A percentile compares a stretch with the other conserved stretches of the same genome.
Conservation (phyloP, 2,329 filamentous ascomycete species). For the Rhinocladiella mackenziei region DNA sequence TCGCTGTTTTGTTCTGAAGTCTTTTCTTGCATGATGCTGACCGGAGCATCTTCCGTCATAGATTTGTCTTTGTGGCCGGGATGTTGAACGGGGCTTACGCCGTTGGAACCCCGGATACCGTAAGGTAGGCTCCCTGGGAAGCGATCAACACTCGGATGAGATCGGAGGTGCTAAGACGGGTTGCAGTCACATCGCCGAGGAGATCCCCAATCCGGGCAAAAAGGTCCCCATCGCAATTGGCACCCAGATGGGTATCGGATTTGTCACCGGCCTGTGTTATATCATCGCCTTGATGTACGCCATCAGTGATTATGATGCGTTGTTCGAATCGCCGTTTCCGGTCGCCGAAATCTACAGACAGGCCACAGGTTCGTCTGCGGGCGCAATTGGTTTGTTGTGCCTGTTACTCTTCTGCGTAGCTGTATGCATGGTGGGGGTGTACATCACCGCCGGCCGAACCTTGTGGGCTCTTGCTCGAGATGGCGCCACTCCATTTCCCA, state of each 20-base stretch:
- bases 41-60: neutral
- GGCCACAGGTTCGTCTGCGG: conserved; percentile 50
- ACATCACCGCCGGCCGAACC: conserved; percentile 59
- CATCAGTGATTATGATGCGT: conserved; percentile 43
- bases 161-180: neutral
- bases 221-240: conserved; percentile 51
- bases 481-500: conserved; percentile 52
- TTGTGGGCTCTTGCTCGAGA: conserved; percentile 61
- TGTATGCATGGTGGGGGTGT: conserved; percentile 52
- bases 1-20: too few species aligned
- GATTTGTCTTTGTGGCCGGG: conserved; percentile 60
- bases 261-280: conserved; percentile 46
- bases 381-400: conserved; percentile 51
- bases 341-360: conserved; percentile 64
- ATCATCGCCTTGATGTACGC: conserved; percentile 54
- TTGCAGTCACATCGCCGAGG: conserved; percentile 60
- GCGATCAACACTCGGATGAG: too few species aligned
- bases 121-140: conserved; percentile 54
- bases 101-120: conserved; percentile 63
- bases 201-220: conserved; percentile 59
- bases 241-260: conserved; percentile 48
- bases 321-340: conserved; percentile 52
- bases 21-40: neutral
- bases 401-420: conserved; percentile 54
- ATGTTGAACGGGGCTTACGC: conserved; percentile 68